Percentiles rank a stretch among this genome's conserved stretches.
These are phyloP conservation scores for Citrullus mucosospermus DNA, from an alignment of 306 rosid species.

Conservation along the genomic window DNA sequence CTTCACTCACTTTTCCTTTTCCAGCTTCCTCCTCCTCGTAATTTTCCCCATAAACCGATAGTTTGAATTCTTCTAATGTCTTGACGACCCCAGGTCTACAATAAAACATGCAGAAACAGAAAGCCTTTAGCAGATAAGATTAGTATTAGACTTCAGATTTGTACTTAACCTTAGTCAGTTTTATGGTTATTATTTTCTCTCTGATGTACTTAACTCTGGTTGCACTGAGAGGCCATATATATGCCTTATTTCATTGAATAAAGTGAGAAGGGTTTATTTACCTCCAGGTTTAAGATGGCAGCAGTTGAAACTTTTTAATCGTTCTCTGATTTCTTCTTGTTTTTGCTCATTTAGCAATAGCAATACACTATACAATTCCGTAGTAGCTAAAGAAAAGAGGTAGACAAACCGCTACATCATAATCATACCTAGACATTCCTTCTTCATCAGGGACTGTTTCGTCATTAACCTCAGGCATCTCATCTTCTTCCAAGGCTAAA, in stretches of 20 bases:
- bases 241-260: too few species aligned
- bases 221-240: too few species aligned
- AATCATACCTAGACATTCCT: slow-evolving; percentile 63
- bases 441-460: slow-evolving; percentile 86
- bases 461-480: slow-evolving; percentile 68
- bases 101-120: slow-evolving; percentile 13
- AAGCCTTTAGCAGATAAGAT: neutral
- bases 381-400: neutral
- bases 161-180: too few species aligned
- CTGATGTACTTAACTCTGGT: too few species aligned
- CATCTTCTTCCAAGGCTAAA: slow-evolving; percentile 77
- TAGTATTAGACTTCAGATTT: too few species aligned
- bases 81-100: slow-evolving; percentile 64
- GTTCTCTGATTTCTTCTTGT: too few species aligned
- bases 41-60: slow-evolving; percentile 63
- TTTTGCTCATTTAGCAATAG: neutral
- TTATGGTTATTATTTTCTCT: too few species aligned
- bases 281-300: too few species aligned
- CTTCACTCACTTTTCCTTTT: slow-evolving; percentile 35
- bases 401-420: neutral
- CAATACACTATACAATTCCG: neutral
- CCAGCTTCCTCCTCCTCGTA: slow-evolving; percentile 40
- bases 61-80: slow-evolving; percentile 71
- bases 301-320: too few species aligned
- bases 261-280: too few species aligned